These are phyloP conservation scores for Diplodia corticola DNA, from an alignment of 2,329 filamentous ascomycete species.

Conservation along the genomic window DNA sequence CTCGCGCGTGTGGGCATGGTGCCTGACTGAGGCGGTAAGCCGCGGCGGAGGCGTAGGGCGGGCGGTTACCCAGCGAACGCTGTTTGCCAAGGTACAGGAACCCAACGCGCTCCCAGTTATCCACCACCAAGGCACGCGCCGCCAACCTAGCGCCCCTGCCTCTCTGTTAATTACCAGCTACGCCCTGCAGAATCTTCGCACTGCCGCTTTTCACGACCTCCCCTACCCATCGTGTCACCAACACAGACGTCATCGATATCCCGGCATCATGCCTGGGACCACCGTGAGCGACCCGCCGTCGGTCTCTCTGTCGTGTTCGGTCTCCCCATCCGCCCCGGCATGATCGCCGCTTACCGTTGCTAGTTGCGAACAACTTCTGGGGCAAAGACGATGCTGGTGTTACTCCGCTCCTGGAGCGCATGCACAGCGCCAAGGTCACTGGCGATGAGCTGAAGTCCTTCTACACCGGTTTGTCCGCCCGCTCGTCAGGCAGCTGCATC, in stretches of 20 bases:
- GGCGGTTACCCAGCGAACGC: constrained; percentile 22
- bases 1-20: background rate
- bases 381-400: constrained; percentile 98
- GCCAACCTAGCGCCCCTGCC: constrained; percentile 9
- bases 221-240: background rate
- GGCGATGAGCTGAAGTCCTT: constrained; percentile 92
- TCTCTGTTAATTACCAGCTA: constrained; percentile 17
- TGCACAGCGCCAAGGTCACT: constrained; percentile 91
- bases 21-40: background rate
- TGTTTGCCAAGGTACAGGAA: constrained; percentile 7
- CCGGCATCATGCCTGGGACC: constrained; percentile 59
- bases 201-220: background rate
- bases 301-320: constrained; percentile 67
- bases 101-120: constrained; percentile 1
- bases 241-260: background rate
- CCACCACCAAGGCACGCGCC: constrained; percentile 18
- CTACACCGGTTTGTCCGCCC: constrained; percentile 66
- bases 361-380: constrained; percentile 99
- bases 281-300: constrained; percentile 61
- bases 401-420: constrained; percentile 84
- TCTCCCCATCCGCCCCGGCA: constrained; percentile 21
- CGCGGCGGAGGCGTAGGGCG: background rate
- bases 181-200: constrained; percentile 5
- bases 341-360: constrained; percentile 32
- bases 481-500: background rate